A percentile compares a stretch with the other conserved stretches of the same genome.
These are phyloP conservation scores for Salix arbutifolia DNA, from an alignment of 345 rosid genomes.

Conservation along the genomic window DNA sequence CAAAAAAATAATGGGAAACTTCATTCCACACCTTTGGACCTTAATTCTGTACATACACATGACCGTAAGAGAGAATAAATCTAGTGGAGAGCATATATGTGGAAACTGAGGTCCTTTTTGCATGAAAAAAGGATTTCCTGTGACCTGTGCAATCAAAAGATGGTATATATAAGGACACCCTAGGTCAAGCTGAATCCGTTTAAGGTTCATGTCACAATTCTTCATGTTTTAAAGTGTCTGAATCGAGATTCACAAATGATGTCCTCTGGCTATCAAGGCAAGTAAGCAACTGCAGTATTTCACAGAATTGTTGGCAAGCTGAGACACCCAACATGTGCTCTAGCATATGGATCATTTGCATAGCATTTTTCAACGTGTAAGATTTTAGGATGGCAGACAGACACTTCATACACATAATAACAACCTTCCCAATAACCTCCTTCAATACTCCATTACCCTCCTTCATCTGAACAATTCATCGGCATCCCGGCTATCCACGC, in stretches of 20 bases:
- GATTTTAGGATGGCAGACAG: conserved; percentile 78
- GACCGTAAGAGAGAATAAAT: background rate
- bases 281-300: conserved; percentile 18
- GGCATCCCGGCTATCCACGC: conserved; percentile 40
- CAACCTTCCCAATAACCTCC: conserved; percentile 83
- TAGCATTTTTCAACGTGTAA: conserved; percentile 65
- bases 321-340: conserved; percentile 59
- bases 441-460: conserved; percentile 54
- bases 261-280: conserved; percentile 56
- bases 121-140: background rate
- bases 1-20: too few relatives aligned
- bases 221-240: conserved; percentile 31
- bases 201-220: background rate
- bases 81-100: background rate
- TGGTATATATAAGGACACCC: background rate
- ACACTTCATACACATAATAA: conserved; percentile 75
- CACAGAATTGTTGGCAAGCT: conserved; percentile 25
- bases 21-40: too few relatives aligned
- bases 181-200: background rate
- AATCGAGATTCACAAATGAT: conserved; percentile 59
- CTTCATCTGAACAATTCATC: conserved; percentile 35
- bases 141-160: background rate
- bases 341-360: conserved; percentile 95
- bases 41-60: too few relatives aligned
- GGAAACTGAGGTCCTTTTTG: background rate